These are phyloP conservation scores for Megacollybia marginata DNA, from an alignment of 768 basidiomycete species.

Conservation along the genomic window DNA sequence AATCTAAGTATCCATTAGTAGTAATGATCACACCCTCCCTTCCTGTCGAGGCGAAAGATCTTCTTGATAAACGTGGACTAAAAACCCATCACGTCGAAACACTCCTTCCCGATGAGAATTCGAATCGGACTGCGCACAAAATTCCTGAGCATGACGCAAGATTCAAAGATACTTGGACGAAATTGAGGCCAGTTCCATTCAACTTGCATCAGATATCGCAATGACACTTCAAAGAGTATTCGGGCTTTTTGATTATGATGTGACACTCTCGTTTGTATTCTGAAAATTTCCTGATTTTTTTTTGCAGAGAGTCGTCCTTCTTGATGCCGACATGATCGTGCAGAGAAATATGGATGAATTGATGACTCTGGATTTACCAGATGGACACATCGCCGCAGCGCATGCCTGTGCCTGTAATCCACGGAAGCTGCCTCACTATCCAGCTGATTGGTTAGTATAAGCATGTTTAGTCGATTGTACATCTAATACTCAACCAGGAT, in stretches of 20 bases:
- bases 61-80: slow-evolving; percentile 51
- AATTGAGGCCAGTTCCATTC: slow-evolving; percentile 34
- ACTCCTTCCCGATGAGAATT: slow-evolving; percentile 42
- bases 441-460: slow-evolving; percentile 66
- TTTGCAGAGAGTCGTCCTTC: slow-evolving; percentile 62
- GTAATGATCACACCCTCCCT: slow-evolving; percentile 67
- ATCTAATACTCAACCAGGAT: slow-evolving; percentile 44
- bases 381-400: slow-evolving; percentile 76
- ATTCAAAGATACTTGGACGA: slow-evolving; percentile 70
- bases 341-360: slow-evolving; percentile 75
- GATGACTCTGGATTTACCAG: slow-evolving; percentile 50
- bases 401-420: slow-evolving; percentile 97
- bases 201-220: not conserved
- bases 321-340: slow-evolving; percentile 88
- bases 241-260: slow-evolving; percentile 62
- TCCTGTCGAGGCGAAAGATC: slow-evolving; percentile 37
- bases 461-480: not conserved
- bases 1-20: slow-evolving; percentile 67
- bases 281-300: slow-evolving; percentile 6
- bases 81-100: slow-evolving; percentile 48
- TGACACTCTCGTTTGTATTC: slow-evolving; percentile 15
- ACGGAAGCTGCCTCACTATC: slow-evolving; percentile 76
- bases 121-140: slow-evolving; percentile 21
- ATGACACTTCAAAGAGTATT: slow-evolving; percentile 37
- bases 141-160: slow-evolving; percentile 39